Conservation (phyloP, 441 rosid species). For the Jatropha multifida region DNA sequence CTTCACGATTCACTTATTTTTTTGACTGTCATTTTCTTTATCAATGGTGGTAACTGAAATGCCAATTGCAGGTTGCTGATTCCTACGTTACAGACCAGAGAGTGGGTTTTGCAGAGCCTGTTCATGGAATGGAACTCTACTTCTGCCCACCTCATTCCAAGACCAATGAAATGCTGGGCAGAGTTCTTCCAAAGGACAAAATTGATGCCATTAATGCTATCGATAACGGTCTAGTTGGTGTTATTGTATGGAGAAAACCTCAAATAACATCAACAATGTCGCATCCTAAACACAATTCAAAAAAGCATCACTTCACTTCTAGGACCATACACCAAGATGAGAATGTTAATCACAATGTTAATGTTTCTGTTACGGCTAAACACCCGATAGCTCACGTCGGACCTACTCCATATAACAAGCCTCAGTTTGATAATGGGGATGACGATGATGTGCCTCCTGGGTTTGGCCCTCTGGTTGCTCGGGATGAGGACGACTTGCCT, state of each 20-base stretch:
- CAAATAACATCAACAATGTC: conserved; percentile 46
- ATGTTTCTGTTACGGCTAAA: not conserved
- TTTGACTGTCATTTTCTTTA: too few species aligned
- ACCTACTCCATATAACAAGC: conserved; percentile 10
- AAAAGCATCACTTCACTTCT: conserved; percentile 51
- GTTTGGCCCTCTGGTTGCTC: conserved; percentile 58
- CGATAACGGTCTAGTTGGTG: conserved; percentile 81
- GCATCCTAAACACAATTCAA: conserved; percentile 52
- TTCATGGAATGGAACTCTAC: conserved; percentile 72
- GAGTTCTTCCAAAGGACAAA: conserved; percentile 63
- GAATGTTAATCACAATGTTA: conserved; percentile 36
- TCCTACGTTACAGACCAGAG: conserved; percentile 57
- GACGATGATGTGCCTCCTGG: conserved; percentile 91
- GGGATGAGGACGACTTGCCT: conserved; percentile 86
- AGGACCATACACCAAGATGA: conserved; percentile 47
- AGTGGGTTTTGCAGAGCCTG: conserved; percentile 80
- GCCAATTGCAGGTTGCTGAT: conserved; percentile 56
- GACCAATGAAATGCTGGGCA: conserved; percentile 52
- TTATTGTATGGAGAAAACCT: conserved; percentile 91
- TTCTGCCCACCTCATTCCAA: conserved; percentile 60
- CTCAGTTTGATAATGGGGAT: not conserved
- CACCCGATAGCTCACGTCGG: conserved; percentile 7
- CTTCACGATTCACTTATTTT: not conserved
- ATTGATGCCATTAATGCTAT: conserved; percentile 49
- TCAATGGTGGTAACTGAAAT: not conserved